Percentiles rank a stretch among this genome's conserved stretches.
phyloP scores from a whole-genome alignment of 352 stramenopile species.

The Stramenopiles sp. region DNA sequence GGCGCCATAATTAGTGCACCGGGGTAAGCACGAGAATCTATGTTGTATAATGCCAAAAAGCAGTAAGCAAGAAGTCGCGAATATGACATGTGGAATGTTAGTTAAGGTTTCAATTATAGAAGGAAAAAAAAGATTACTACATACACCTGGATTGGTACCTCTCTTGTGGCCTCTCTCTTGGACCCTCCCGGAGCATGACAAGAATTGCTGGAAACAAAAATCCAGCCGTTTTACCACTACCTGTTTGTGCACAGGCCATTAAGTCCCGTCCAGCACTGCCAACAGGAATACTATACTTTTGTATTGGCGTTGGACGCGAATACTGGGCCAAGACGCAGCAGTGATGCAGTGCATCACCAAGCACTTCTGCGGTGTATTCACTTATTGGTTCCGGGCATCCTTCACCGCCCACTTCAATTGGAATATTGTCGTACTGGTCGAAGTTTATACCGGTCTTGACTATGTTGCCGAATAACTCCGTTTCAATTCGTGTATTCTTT shows the following conservation, averaged over 20 bases:
- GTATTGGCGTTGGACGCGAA: slow-evolving; percentile 86
- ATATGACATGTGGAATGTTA: too few species aligned
- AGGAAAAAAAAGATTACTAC: too few species aligned
- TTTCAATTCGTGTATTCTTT: slow-evolving; percentile 68
- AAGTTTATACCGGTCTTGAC: slow-evolving; percentile 94
- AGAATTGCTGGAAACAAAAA: slow-evolving; percentile 91
- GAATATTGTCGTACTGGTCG: slow-evolving; percentile 94
- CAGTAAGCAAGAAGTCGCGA: too few species aligned
- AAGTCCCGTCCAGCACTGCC: slow-evolving; percentile 74
- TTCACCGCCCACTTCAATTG: slow-evolving; percentile 80
- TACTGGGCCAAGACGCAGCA: slow-evolving; percentile 83
- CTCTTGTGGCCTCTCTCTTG: slow-evolving; percentile 23
- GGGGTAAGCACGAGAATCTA: too few species aligned
- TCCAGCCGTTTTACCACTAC: slow-evolving; percentile 83
- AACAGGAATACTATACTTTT: slow-evolving; percentile 98
- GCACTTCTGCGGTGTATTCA: slow-evolving; percentile 56
- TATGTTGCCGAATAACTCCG: slow-evolving; percentile 67
- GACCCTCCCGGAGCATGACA: slow-evolving; percentile 69
- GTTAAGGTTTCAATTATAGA: too few species aligned
- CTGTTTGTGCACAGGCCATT: slow-evolving; percentile 97
- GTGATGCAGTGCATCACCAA: slow-evolving; percentile 68
- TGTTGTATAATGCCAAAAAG: too few species aligned
- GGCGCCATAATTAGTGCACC: slow-evolving; percentile 73
- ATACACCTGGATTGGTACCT: background rate
- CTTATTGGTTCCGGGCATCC: slow-evolving; percentile 74